Evolutionary conservation across 2,329 filamentous ascomycete species (phyloP), one percentile per base, ranked within the genome.

Genomic region (Fusarium sp.): DNA sequence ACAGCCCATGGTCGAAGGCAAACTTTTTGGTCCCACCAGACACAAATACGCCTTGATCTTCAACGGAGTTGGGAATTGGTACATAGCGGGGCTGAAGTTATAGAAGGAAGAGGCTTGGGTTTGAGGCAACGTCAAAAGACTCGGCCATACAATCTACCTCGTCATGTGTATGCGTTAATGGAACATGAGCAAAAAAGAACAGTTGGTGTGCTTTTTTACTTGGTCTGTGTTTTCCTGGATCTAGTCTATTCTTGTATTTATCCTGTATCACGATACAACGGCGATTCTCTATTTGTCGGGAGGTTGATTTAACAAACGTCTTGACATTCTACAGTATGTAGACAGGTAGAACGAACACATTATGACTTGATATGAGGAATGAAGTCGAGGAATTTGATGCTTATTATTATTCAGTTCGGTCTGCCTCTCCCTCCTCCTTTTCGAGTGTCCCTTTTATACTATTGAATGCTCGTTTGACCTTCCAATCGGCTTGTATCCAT

Each of bases 141-240:
- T 62, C 58, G 55, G 58, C 59, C 45, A 56, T 65, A 56, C 60
- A 55, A 58, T 58, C 53, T 62, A 56, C 58, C 43, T 58, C 56
- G 65, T 72, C 65, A 76, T 75, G 67, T 73, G 65, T 67, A 76
- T 74, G 73, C 65, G 67, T 75, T 73, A 71, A 76, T 75, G 74
- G 74, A 72, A 72, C 73, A 76, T 74, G 74, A 70, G 61, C 69
- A 62, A 75, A 74, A 75, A 74, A 70, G 62, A 72, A 64, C 51
- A 67, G 62, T 54, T 23, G 65, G 73, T 65, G 65, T 74, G 42
- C 59, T 62, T 71, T 65, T 71, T 71, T 56, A 48, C 46, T 71
- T 69, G 30, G 42, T 69, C 57, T 65, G 52, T 50, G 63, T 30
- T 56, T 58, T 71, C 56, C 34, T 70, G 59, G 60, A 58, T 43